Percentiles rank a stretch among this genome's conserved stretches.
Evolutionary conservation across 129 eudicot genomes (phyloP).

Genomic region (Ambrosia trifida): DNA sequence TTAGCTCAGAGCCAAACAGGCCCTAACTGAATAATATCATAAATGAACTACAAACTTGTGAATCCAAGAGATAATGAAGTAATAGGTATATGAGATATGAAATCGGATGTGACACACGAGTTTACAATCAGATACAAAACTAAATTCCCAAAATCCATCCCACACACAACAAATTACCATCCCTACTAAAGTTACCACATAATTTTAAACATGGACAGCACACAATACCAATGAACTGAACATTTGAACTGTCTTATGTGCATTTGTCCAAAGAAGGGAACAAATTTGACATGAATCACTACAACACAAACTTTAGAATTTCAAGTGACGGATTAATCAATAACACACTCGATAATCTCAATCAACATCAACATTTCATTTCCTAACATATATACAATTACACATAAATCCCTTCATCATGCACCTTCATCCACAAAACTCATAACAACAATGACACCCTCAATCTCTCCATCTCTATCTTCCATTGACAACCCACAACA

Average conservation of each 20-base stretch:
- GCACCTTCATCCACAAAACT: neutral
- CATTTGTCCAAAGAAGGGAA: slow-evolving; percentile 32
- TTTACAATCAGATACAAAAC: no score
- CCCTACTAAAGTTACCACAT: no score
- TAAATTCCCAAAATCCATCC: no score
- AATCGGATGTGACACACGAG: no score
- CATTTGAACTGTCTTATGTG: neutral
- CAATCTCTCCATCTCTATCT: slow-evolving; percentile 21
- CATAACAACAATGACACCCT: slow-evolving; percentile 30
- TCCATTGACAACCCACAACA: slow-evolving; percentile 4
- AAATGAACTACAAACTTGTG: no score
- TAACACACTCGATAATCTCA: slow-evolving; percentile 34
- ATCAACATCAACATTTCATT: neutral
- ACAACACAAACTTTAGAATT: slow-evolving; percentile 26
- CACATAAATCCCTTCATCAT: slow-evolving; percentile 9
- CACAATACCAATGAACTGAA: neutral
- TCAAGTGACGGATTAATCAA: slow-evolving; percentile 31
- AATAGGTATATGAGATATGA: no score
- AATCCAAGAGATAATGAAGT: no score
- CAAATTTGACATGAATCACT: slow-evolving; percentile 20
- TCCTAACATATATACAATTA: neutral
- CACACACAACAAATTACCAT: no score
- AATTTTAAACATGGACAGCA: neutral
- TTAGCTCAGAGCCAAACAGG: no score
- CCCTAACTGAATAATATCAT: no score